Evolutionary conservation across 1,139 yeast genomes (phyloP), one percentile per base, ranked within the genome.

Genomic region (Scheffersomyces insectosa): DNA sequence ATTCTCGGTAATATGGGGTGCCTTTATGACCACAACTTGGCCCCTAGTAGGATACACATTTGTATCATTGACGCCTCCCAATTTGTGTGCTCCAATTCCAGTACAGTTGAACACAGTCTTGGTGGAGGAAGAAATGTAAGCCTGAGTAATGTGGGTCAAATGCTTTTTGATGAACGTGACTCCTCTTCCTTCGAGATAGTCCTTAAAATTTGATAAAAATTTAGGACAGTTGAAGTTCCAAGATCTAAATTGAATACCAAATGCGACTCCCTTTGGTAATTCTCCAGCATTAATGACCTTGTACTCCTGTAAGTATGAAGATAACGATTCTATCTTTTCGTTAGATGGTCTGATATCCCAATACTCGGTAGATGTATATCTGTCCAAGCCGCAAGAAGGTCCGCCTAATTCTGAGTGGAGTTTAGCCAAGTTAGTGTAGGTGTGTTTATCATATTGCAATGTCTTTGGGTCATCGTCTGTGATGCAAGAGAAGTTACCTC

Each of bases 201-300:
- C 48, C 46, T 71, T 63, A 45, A 84, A 60, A 44, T 72, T 74
- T 38, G 61, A 56, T 42, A 83, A 60, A 55, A 83, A 81, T 41
- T 69, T 64, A 2, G 89, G 90, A 53, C 88, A 77, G 58, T 82
- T 82, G 70, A 85, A 83, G 57, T 82, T 81, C 82, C 84, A 83
- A 0, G 88, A 73, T 16, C 69, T 66, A 59, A 77, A 83, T 14
- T 56, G 60, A 44, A 82, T 70, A 11, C 88, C 89, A 56, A 62
- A 82, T 4, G 52, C 67, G 2, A 71, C 76, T 1, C 82, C 84
- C 2, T 53, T 52, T 10, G 85, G 82, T 34, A 79, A 62, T 34
- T 72, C 64, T 0, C 50, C 42, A 16, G 47, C 41, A 1, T 62
- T 51, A 16, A 79, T 46, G 3, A 62, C 60, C 41, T 63, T 48